These are phyloP conservation scores for Gossypium gossypioides DNA, from an alignment of 441 rosid genomes.

Conservation along the genomic window DNA sequence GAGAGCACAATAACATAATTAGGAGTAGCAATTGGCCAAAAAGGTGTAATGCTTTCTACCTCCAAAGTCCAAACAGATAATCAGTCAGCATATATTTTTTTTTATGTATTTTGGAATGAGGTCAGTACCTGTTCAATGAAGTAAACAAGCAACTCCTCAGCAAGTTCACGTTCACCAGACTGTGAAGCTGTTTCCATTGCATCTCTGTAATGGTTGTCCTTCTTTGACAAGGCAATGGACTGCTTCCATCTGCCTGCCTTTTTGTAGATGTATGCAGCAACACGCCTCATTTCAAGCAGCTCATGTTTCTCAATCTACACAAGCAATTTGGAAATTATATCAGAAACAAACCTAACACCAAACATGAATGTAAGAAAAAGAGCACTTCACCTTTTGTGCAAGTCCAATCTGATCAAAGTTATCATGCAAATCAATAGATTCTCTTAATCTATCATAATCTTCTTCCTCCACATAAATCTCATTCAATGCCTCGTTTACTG, in stretches of 20 bases:
- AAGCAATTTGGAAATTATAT: background rate
- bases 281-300: conserved; percentile 98
- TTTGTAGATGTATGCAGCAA: conserved; percentile 95
- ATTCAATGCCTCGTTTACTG: conserved; percentile 90
- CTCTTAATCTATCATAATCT: conserved; percentile 86
- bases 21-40: background rate
- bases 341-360: conserved; percentile 33
- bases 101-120: background rate
- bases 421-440: conserved; percentile 79
- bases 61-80: background rate
- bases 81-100: background rate
- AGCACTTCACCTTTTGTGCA: conserved; percentile 63
- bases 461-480: conserved; percentile 90
- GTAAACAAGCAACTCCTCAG: conserved; percentile 94
- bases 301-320: conserved; percentile 92
- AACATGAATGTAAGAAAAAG: background rate
- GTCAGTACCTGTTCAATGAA: conserved; percentile 76
- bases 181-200: conserved; percentile 99
- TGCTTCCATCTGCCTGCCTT: conserved; percentile 99
- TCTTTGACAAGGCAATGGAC: conserved; percentile 95
- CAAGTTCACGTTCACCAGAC: conserved; percentile 94
- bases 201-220: conserved; percentile 85
- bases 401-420: conserved; percentile 85
- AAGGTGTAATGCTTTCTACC: background rate
- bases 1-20: background rate